Percentiles rank a stretch among this genome's conserved stretches.
These are phyloP conservation scores for Alternaria alternata DNA, from an alignment of 2,329 filamentous ascomycete species.

Conservation along the genomic window DNA sequence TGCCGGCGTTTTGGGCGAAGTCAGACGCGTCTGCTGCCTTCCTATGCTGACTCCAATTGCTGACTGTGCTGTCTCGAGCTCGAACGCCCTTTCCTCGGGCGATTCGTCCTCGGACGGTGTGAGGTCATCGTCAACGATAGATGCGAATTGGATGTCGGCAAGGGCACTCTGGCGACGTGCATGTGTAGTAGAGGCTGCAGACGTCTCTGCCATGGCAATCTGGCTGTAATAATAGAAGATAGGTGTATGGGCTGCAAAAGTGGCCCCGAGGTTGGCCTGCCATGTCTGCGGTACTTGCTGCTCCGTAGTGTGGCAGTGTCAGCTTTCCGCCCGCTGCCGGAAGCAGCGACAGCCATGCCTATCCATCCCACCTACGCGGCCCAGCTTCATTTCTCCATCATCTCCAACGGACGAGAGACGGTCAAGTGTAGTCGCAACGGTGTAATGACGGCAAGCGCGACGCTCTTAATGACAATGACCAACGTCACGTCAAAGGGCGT, in stretches of 20 bases:
- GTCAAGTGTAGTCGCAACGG: slow-evolving; percentile 11
- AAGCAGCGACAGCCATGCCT: slow-evolving; percentile 18
- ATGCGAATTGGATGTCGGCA: slow-evolving; percentile 53
- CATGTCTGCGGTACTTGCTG: slow-evolving; percentile 25
- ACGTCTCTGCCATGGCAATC: slow-evolving; percentile 33
- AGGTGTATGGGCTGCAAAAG: slow-evolving; percentile 7
- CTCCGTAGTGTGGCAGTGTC: slow-evolving; percentile 38
- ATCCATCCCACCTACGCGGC: slow-evolving; percentile 11
- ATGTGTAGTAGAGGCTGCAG: slow-evolving; percentile 11
- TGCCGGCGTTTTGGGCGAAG: slow-evolving; percentile 64
- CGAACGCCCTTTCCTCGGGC: slow-evolving; percentile 37
- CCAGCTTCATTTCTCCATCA: slow-evolving; percentile 7
- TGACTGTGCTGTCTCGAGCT: slow-evolving; percentile 52
- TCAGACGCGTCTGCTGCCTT: slow-evolving; percentile 64
- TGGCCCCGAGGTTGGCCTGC: slow-evolving; percentile 21
- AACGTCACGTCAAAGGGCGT: slow-evolving; percentile 13
- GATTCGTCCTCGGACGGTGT: slow-evolving; percentile 58
- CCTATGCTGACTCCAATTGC: slow-evolving; percentile 68
- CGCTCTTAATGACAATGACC: slow-evolving; percentile 6
- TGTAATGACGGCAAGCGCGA: slow-evolving; percentile 23
- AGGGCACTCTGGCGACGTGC: slow-evolving; percentile 48
- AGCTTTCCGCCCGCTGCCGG: slow-evolving; percentile 35
- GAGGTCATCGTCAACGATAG: slow-evolving; percentile 49
- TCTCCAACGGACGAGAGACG: slow-evolving; percentile 1
- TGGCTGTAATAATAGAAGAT: slow-evolving; percentile 3